These are phyloP conservation scores for Neurospora sp. DNA, from an alignment of 495 filamentous ascomycete species.

Conservation along the genomic window DNA sequence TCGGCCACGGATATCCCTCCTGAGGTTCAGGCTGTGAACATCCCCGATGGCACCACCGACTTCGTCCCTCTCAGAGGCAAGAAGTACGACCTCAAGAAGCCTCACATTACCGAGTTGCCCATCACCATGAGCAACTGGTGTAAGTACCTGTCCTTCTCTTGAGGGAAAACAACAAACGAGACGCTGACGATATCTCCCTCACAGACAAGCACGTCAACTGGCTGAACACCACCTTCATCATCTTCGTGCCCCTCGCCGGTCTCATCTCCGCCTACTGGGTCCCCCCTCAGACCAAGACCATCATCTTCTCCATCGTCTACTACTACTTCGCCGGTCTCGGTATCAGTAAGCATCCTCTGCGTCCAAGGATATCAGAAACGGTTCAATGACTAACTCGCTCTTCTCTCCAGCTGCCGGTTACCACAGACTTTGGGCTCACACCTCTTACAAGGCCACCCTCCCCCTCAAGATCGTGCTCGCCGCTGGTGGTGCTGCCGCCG, in stretches of 20 bases:
- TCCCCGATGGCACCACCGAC: constrained; percentile 40
- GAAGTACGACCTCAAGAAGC: constrained; percentile 40
- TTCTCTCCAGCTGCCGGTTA: constrained; percentile 45
- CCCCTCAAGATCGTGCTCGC: constrained; percentile 91
- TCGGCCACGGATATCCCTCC: constrained; percentile 14
- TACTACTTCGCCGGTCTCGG: constrained; percentile 88
- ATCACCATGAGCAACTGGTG: constrained; percentile 79
- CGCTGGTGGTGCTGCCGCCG: constrained; percentile 83
- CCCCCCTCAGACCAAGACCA: constrained; percentile 64
- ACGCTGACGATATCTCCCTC: neutral
- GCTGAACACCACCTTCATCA: constrained; percentile 80
- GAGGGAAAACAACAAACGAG: neutral
- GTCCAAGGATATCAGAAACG: neutral
- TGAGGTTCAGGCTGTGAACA: constrained; percentile 26
- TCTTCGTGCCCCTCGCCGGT: constrained; percentile 72
- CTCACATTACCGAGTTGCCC: constrained; percentile 46
- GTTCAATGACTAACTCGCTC: constrained; percentile 10
- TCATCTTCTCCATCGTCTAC: constrained; percentile 71
- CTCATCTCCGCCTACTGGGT: constrained; percentile 73
- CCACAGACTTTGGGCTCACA: constrained; percentile 91
- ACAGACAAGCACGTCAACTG: constrained; percentile 89
- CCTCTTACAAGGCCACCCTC: constrained; percentile 79
- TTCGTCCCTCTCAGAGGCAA: constrained; percentile 32
- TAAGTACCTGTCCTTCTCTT: neutral
- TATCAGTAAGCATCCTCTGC: constrained; percentile 51